A percentile compares a stretch with the other conserved stretches of the same genome.
Evolutionary conservation across 768 basidiomycete species (phyloP).

Genomic region (Gloeophyllum trabeum): DNA sequence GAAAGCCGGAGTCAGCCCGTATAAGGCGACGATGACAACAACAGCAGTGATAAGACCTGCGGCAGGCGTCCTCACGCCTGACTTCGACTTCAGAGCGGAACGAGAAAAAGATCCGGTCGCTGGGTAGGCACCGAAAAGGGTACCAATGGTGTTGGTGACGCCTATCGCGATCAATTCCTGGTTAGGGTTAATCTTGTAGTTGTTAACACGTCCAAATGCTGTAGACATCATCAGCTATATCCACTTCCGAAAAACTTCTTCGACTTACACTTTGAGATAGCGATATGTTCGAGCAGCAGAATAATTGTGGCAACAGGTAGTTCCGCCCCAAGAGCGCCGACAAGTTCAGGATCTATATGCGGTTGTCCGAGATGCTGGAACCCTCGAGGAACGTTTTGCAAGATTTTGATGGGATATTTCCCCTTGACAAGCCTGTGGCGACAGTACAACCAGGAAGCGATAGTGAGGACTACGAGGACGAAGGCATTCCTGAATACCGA

Average conservation of each 20-base stretch:
- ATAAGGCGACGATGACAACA: slow-evolving; percentile 87
- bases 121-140: slow-evolving; percentile 86
- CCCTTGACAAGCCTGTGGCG: slow-evolving; percentile 48
- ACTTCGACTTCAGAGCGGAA: slow-evolving; percentile 93
- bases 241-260: background rate
- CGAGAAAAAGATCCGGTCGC: slow-evolving; percentile 98
- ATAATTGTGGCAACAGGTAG: slow-evolving; percentile 83
- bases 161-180: slow-evolving; percentile 97
- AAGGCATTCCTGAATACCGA: slow-evolving; percentile 75
- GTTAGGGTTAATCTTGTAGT: slow-evolving; percentile 89
- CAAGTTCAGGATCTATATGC: slow-evolving; percentile 33
- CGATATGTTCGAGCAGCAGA: slow-evolving; percentile 89
- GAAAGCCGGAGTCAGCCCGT: slow-evolving; percentile 89
- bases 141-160: slow-evolving; percentile 89
- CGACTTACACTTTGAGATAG: slow-evolving; percentile 85
- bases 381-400: slow-evolving; percentile 77
- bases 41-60: slow-evolving; percentile 80
- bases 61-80: slow-evolving; percentile 91
- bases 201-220: slow-evolving; percentile 93
- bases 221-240: background rate
- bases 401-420: slow-evolving; percentile 75
- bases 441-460: slow-evolving; percentile 81
- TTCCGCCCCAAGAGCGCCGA: slow-evolving; percentile 61
- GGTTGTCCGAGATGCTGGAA: slow-evolving; percentile 49
- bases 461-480: slow-evolving; percentile 77